Evolutionary conservation across 1,284 basidiomycete genomes (phyloP), one percentile per base, ranked within the genome.

Genomic region (Microbotryum violaceum): DNA sequence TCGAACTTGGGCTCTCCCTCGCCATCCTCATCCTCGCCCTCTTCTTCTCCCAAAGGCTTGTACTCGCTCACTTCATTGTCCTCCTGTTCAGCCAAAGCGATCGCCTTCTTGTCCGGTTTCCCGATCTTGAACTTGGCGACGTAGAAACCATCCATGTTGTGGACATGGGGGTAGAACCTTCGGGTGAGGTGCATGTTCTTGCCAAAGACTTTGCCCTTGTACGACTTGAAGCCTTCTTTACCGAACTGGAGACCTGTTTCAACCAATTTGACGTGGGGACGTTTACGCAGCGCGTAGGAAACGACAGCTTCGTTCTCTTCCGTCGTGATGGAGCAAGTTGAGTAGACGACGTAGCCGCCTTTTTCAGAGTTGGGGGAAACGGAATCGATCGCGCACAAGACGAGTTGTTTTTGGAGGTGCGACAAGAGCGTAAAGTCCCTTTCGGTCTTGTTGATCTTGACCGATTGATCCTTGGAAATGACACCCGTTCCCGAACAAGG

Each of bases 261-360:
- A 54, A 98, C 92, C 49, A 99, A 85, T 76, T 87, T 88, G 69
- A 89, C 89, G 74, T 98, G 88, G n/a, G 93, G 88, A 44, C 96
- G 83, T 77, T 99, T 97, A 68, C 88, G 85, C 60, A 99, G 81
- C n/a, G 96, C 96, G 73, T 99, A 99, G 76, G 97, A 90, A 21
- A 99, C 91, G 20, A 98, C 94, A 6, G 90, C 85, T 77, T 99
- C 96, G 79, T 99, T 93, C 79, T 99, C 96, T 72, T 98, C 96
- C 3, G 97, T 89, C 5, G 89, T 97, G 52, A 99, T 91, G 8
- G 93, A 97, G 75, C 96, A 99, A 0, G 96, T 99, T 57, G 93
- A 97, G 79, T 99, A 99, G 62, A 98, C 94, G 69, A 98, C 79
- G 75, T 88, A 93, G 27, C 92, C 94, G 16, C 96, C 96, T 0